Evolutionary conservation across 768 basidiomycete genomes (phyloP).

Genomic region (Pisolithus sp.): DNA sequence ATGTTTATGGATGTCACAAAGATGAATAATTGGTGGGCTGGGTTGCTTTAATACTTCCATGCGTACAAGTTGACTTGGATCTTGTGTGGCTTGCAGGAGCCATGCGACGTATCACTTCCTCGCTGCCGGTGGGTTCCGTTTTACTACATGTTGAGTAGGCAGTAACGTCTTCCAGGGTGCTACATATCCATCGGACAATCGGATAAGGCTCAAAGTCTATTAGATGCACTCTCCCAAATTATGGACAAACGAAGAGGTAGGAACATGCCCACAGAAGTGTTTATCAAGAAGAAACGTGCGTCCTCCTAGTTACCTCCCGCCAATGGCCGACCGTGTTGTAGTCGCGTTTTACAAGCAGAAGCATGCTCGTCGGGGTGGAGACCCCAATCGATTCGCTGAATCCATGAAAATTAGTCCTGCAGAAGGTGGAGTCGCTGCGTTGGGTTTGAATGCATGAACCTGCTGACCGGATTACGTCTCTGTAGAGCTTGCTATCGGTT

Average conservation of each 20-base stretch:
- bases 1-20: constrained; percentile 57
- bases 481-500: not conserved
- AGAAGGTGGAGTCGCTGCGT: constrained; percentile 40
- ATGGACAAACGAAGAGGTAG: constrained; percentile 63
- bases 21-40: constrained; percentile 59
- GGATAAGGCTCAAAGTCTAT: constrained; percentile 50
- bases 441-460: constrained; percentile 9
- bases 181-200: constrained; percentile 50
- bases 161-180: constrained; percentile 40
- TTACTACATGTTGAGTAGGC: not conserved
- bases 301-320: not conserved
- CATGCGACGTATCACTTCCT: constrained; percentile 77
- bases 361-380: constrained; percentile 47
- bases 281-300: constrained; percentile 69
- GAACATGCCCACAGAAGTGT: constrained; percentile 67
- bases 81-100: constrained; percentile 39
- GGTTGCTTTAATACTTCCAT: not conserved
- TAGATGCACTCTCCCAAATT: constrained; percentile 54
- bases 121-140: constrained; percentile 43
- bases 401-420: constrained; percentile 61
- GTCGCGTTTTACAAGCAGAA: constrained; percentile 74
- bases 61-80: not conserved
- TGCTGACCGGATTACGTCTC: not conserved
- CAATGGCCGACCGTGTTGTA: constrained; percentile 20
- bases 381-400: constrained; percentile 44